phyloP scores from a whole-genome alignment of 129 eudicot species.

The Centaurea solstitialis region DNA sequence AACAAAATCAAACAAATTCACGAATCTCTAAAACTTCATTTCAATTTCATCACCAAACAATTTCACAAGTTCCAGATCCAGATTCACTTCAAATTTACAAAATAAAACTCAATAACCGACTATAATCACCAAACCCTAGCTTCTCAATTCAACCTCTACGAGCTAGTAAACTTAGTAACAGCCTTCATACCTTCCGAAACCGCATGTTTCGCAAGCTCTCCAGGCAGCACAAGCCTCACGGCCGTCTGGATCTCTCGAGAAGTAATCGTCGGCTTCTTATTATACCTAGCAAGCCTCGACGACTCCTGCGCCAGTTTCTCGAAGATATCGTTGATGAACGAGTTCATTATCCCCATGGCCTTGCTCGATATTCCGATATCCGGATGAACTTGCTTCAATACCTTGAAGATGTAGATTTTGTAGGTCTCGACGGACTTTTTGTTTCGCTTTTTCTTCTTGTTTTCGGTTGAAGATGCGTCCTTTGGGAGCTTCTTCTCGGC shows the following conservation, averaged over 20 bases:
- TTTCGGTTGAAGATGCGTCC: conserved; percentile 20
- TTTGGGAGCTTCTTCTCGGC: conserved; percentile 34
- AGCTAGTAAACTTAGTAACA: conserved; percentile 36
- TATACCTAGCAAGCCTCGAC: conserved; percentile 39
- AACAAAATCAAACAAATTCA: not conserved
- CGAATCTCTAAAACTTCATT: not conserved
- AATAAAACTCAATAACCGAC: not conserved
- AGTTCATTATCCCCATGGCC: conserved; percentile 38
- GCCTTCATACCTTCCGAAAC: conserved; percentile 40
- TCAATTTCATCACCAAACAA: not conserved
- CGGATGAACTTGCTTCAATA: conserved; percentile 11
- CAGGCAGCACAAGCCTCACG: conserved; percentile 37
- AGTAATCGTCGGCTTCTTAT: conserved; percentile 43
- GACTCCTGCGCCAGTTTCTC: conserved; percentile 44
- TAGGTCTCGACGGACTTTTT: conserved; percentile 26
- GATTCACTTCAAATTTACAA: not conserved
- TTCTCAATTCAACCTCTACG: conserved; percentile 2
- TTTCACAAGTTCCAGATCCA: not conserved
- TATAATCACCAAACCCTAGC: conserved; percentile 10
- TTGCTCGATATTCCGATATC: conserved; percentile 18
- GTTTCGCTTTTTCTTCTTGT: conserved; percentile 30
- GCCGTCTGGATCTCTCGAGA: conserved; percentile 42
- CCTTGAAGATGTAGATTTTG: conserved; percentile 31
- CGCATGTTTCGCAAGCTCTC: conserved; percentile 45
- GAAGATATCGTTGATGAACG: conserved; percentile 40